A percentile compares a stretch with the other conserved stretches of the same genome.
Evolutionary conservation across 371 early-diverging fungal species (phyloP).

Genomic region (Mucor saturninus): DNA sequence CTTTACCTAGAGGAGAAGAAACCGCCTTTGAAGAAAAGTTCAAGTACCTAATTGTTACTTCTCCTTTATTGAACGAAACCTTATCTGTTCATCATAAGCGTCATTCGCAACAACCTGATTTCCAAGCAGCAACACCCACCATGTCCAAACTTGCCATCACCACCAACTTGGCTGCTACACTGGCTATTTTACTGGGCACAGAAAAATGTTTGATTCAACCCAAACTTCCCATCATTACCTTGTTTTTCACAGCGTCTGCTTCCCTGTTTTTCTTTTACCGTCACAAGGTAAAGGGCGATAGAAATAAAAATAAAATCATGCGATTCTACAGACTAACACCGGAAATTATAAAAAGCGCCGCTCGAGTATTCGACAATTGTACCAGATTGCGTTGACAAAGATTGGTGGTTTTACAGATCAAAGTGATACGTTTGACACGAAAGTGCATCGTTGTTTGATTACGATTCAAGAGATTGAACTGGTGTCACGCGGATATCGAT

Average conservation of each 20-base stretch:
- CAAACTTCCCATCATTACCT: conserved; percentile 27
- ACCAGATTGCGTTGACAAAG: conserved; percentile 52
- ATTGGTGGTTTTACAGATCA: conserved; percentile 57
- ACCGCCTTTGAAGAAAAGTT: conserved; percentile 70
- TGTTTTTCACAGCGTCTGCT: conserved; percentile 34
- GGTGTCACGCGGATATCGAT: conserved; percentile 72
- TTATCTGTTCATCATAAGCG: conserved; percentile 54
- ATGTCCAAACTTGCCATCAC: conserved; percentile 22
- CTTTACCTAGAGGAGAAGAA: conserved; percentile 58
- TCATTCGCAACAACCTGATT: conserved; percentile 29
- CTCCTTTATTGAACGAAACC: conserved; percentile 60
- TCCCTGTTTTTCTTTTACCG: conserved; percentile 47
- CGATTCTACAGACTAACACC: neutral
- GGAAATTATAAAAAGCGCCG: conserved; percentile 42
- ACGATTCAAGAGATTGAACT: conserved; percentile 77
- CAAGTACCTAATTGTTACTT: conserved; percentile 68
- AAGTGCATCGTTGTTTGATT: conserved; percentile 64
- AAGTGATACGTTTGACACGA: conserved; percentile 59
- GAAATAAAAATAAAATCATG: neutral
- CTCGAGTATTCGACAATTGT: conserved; percentile 53
- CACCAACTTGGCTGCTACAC: conserved; percentile 18
- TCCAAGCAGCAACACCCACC: conserved; percentile 8
- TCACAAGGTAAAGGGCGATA: conserved; percentile 35
- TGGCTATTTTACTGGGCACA: conserved; percentile 31
- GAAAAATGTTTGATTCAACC: conserved; percentile 31